Conservation (phyloP, 108 stramenopile species). For the Nannochloropsis gaditana region DNA sequence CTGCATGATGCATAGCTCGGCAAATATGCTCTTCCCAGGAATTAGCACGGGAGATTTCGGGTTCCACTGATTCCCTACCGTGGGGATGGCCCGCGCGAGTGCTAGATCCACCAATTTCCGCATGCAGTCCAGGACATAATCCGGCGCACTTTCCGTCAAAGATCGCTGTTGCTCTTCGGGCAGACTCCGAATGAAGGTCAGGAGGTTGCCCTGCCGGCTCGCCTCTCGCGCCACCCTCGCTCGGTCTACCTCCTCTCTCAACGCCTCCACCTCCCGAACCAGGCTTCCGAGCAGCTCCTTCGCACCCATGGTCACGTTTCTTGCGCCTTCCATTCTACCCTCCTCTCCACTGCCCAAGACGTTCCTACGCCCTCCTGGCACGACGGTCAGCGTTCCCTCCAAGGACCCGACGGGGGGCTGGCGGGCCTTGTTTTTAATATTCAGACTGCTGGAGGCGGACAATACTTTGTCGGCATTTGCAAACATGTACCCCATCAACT, state of each 20-base stretch:
- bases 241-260: slow-evolving; percentile 1
- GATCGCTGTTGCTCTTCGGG: not conserved
- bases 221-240: not conserved
- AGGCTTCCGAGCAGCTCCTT: not conserved
- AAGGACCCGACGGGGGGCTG: not conserved
- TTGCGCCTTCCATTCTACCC: not conserved
- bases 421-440: not conserved
- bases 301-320: not conserved
- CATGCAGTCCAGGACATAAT: slow-evolving; percentile 14
- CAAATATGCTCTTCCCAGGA: not conserved
- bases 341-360: not conserved
- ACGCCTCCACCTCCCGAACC: not conserved
- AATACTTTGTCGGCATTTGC: not conserved
- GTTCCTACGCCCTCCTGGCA: not conserved
- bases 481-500: not conserved
- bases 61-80: slow-evolving; percentile 17
- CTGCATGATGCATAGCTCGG: slow-evolving; percentile 14
- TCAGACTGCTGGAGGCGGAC: slow-evolving; percentile 2
- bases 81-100: not conserved
- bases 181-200: not conserved
- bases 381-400: not conserved
- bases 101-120: not conserved
- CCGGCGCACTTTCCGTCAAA: not conserved
- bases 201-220: not conserved
- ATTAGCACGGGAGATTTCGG: not conserved